phyloP scores from a whole-genome alignment of 345 rosid species.

The Acer saccharum region DNA sequence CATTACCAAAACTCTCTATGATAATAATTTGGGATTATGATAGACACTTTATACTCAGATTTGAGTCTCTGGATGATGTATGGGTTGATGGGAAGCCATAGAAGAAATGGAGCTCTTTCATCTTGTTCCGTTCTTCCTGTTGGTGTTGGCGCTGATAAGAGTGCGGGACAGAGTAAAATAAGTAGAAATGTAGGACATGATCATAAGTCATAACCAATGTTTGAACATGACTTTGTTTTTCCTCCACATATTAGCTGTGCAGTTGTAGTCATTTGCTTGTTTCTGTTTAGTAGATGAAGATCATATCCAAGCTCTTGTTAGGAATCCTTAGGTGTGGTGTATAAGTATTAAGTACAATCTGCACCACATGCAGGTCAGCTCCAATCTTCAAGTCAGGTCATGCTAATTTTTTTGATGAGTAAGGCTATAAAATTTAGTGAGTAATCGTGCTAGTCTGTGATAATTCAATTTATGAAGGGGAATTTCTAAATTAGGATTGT shows the following conservation, averaged over 20 bases:
- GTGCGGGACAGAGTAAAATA: not conserved
- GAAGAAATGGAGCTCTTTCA: not conserved
- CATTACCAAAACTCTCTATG: not conserved
- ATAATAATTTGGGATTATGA: not conserved
- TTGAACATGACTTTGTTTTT: not conserved
- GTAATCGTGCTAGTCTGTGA: not conserved
- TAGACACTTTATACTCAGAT: not conserved
- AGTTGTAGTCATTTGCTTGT: not conserved
- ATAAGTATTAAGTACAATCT: not conserved
- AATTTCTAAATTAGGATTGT: too few species aligned
- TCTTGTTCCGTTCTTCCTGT: not conserved
- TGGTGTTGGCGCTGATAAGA: not conserved
- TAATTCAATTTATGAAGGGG: not conserved
- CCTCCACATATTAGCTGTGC: not conserved
- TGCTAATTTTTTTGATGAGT: not conserved
- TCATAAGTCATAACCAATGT: not conserved
- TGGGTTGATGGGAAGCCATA: not conserved
- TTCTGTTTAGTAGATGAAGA: not conserved
- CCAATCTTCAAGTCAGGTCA: not conserved
- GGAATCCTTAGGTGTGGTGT: not conserved
- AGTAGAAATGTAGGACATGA: not conserved
- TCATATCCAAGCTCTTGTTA: not conserved
- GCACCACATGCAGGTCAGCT: not conserved
- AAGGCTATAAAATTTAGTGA: not conserved
- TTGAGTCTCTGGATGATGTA: not conserved